Conservation (phyloP, 2,329 filamentous ascomycete genomes). For the Ascosphaera acerosa region DNA sequence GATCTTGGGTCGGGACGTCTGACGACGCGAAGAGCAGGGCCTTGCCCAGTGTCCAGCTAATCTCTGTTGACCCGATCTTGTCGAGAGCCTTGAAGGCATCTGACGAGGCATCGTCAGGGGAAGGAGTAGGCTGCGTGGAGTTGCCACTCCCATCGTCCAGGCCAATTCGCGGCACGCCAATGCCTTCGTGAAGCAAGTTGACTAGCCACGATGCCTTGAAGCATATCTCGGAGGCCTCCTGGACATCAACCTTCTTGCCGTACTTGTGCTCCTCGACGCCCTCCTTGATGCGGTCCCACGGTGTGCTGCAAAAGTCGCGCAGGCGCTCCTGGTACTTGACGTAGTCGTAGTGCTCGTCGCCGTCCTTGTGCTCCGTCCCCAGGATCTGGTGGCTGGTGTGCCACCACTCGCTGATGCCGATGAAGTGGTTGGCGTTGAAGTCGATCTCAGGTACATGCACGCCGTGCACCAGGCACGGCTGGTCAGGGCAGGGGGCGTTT, state of each 20-base stretch:
- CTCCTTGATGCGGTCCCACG: slow-evolving; percentile 52
- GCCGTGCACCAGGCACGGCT: slow-evolving; percentile 73
- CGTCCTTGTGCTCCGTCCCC: slow-evolving; percentile 43
- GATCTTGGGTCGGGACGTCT: slow-evolving; percentile 43
- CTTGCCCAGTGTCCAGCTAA: slow-evolving; percentile 93
- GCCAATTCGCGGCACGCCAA: slow-evolving; percentile 69
- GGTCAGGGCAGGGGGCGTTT: slow-evolving; percentile 55
- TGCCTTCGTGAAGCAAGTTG: slow-evolving; percentile 85
- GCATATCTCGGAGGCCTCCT: slow-evolving; percentile 64
- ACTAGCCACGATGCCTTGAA: slow-evolving; percentile 98
- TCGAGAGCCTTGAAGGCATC: slow-evolving; percentile 82
- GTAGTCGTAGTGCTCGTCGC: slow-evolving; percentile 69
- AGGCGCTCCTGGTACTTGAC: slow-evolving; percentile 71
- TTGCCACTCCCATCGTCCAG: slow-evolving; percentile 43
- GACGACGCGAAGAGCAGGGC: slow-evolving; percentile 89
- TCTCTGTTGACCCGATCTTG: slow-evolving; percentile 72
- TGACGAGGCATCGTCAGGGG: slow-evolving; percentile 45
- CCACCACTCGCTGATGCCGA: slow-evolving; percentile 97
- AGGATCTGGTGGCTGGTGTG: slow-evolving; percentile 95
- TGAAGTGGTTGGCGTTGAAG: slow-evolving; percentile 91
- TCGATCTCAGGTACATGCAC: slow-evolving; percentile 88
- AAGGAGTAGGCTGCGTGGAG: slow-evolving; percentile 42
- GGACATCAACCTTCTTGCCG: slow-evolving; percentile 46
- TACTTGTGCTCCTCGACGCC: slow-evolving; percentile 40
- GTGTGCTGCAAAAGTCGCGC: slow-evolving; percentile 55